Evolutionary conservation across 2,329 filamentous ascomycete genomes (phyloP), one percentile per base, ranked within the genome.

Genomic region (Falciphora oryzae): DNA sequence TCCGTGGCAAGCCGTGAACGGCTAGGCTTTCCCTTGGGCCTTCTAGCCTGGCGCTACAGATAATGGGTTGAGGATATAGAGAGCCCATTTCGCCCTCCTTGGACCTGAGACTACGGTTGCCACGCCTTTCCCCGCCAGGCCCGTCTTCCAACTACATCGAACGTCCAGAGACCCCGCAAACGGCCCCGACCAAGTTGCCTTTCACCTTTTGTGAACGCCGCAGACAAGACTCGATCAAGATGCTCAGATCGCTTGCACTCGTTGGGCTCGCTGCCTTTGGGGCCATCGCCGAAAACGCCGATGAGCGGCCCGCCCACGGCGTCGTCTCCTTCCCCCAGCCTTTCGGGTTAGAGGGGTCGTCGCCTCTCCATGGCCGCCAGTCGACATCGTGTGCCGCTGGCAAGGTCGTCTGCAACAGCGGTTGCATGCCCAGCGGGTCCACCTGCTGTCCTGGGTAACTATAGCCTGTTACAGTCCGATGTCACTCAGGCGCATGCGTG

Each of bases 401-500:
- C 18, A 35, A 50, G 27, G 58, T 61, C 25, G 11, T 28, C 14
- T 64, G 63, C 58, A 35, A 35, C 35, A 61, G 22, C 29, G 62
- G 62, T 56, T 63, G 62, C 57, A 63, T 63, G 56, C 62, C 62
- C 16, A 14, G 27, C 11, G 62, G 62, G 22, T 29, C 57, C 28
- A 32, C 35, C 4, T 63, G 62, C 57, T 63, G 62, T 57, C 16
- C 62, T 28, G 35, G 35, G 62, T 63, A 59, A 59, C 56, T 11
- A 14, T 35, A 13, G 3, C 25, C 38, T 13, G 27, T 18, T n/a
- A 11, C 16, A 22, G 27, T 11, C 27, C 32, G 28, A 59, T 11
- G 18, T 16, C 32, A 59, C 28, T 16, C 18, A 11, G 3, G 4
- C 28, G 25, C 25, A 35, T 6, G 7, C 25, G 4, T 7, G 8